Percentiles rank a stretch among this genome's conserved stretches.
Evolutionary conservation across 2,329 filamentous ascomycete species (phyloP).

Genomic region (Hawksworthiomyces lignivorus): DNA sequence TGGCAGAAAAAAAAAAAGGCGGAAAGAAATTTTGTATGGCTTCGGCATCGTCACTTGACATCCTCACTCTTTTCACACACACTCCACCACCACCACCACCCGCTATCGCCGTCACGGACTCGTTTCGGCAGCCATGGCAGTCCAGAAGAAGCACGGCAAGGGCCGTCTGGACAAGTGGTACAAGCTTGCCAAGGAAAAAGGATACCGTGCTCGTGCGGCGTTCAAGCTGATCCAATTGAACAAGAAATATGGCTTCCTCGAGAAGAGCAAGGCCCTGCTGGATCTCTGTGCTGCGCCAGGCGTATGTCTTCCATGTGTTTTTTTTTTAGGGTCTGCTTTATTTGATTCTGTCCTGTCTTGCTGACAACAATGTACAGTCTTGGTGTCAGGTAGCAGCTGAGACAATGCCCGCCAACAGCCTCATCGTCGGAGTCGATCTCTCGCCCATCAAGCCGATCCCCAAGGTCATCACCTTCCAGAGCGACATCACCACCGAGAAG

Average conservation of each 20-base stretch:
- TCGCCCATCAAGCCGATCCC: constrained; percentile 94
- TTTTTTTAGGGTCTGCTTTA: not conserved
- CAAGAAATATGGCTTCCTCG: constrained; percentile 97
- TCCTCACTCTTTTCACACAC: too few relatives aligned
- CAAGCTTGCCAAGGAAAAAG: constrained; percentile 96
- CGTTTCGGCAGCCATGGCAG: constrained; percentile 59
- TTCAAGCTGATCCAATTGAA: constrained; percentile 98
- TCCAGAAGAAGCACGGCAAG: constrained; percentile 98
- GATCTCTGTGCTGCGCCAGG: constrained; percentile 97
- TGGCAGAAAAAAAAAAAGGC: constrained; percentile 4
- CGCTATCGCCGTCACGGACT: not conserved
- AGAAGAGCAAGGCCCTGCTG: constrained; percentile 91
- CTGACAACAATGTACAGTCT: constrained; percentile 42
- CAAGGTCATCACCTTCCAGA: constrained; percentile 88
- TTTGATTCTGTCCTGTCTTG: constrained; percentile 15
- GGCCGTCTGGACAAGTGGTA: constrained; percentile 99
- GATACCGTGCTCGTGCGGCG: constrained; percentile 87
- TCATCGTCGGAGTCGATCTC: constrained; percentile 92
- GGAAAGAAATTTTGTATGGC: not conserved
- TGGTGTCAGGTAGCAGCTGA: constrained; percentile 97
- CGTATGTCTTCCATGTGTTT: constrained; percentile 41
- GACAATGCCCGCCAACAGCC: constrained; percentile 81
- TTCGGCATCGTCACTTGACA: too few relatives aligned
- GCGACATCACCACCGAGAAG: constrained; percentile 96
- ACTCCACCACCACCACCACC: not conserved